Percentiles rank a stretch among this genome's conserved stretches.
Evolutionary conservation across 306 rosid species (phyloP).

Genomic region (Acmispon strigosus): DNA sequence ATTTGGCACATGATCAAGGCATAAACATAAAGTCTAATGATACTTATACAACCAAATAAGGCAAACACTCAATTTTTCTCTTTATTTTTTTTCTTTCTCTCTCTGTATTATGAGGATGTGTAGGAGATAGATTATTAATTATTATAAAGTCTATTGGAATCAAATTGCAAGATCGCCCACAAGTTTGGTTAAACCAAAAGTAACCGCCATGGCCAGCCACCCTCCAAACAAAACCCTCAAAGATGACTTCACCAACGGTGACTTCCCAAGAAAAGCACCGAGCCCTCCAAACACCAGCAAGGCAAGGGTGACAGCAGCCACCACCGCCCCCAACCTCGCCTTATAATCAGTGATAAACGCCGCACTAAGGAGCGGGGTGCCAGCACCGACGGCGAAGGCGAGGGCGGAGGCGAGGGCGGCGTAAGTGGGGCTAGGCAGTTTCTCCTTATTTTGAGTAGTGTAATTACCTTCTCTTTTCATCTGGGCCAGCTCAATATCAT

Average conservation of each 20-base stretch:
- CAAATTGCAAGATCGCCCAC: slow-evolving; percentile 3
- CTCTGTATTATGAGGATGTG: no score
- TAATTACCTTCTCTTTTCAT: slow-evolving; percentile 20
- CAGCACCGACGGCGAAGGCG: slow-evolving; percentile 5
- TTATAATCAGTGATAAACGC: slow-evolving; percentile 11
- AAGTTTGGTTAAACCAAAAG: slow-evolving; percentile 23
- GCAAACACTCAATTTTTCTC: no score
- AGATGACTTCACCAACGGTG: not conserved
- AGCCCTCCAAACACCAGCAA: slow-evolving; percentile 8
- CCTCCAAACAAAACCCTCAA: slow-evolving; percentile 21
- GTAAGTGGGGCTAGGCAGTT: slow-evolving; percentile 8
- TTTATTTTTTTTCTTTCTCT: no score
- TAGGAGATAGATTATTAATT: no score
- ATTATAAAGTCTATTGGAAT: not conserved
- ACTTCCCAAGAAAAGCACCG: slow-evolving; percentile 5
- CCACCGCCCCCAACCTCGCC: slow-evolving; percentile 3
- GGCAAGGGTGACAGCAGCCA: slow-evolving; percentile 16
- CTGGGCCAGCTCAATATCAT: slow-evolving; percentile 17
- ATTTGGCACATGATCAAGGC: no score
- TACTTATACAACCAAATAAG: no score
- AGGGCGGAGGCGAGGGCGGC: slow-evolving; percentile 7
- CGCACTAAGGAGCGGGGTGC: not conserved
- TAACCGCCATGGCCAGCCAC: slow-evolving; percentile 23
- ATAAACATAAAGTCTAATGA: no score
- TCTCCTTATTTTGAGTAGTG: not conserved